phyloP scores from a whole-genome alignment of 257 asterid species.

The Fraxinus quadrangulata region DNA sequence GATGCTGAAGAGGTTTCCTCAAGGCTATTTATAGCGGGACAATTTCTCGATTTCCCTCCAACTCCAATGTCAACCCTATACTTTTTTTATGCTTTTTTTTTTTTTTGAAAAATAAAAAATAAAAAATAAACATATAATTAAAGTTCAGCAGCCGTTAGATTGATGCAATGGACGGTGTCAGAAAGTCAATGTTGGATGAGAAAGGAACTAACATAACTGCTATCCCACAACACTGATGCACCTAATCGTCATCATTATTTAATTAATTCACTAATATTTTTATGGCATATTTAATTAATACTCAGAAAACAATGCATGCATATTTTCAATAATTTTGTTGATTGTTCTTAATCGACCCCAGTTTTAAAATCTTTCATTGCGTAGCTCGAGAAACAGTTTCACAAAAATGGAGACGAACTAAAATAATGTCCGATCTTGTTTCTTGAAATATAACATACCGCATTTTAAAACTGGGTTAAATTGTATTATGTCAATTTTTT shows the following conservation, averaged over 20 bases:
- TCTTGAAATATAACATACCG: background rate
- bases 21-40: slow-evolving; percentile 47
- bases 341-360: background rate
- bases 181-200: slow-evolving; percentile 40
- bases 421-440: background rate
- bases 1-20: slow-evolving; percentile 26
- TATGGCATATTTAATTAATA: background rate
- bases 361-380: too few species aligned
- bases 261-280: background rate
- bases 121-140: background rate
- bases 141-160: slow-evolving; percentile 39
- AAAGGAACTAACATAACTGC: slow-evolving; percentile 7
- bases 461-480: background rate
- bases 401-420: background rate
- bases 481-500: background rate
- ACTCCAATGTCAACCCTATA: slow-evolving; percentile 43
- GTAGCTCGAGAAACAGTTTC: background rate
- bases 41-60: slow-evolving; percentile 28
- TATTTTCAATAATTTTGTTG: background rate
- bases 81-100: background rate
- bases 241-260: slow-evolving; percentile 16
- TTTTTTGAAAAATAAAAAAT: too few species aligned
- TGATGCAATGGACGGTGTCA: slow-evolving; percentile 53
- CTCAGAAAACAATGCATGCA: background rate
- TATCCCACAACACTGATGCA: slow-evolving; percentile 30